Conservation (phyloP, 306 rosid species). For the Macrotyloma uniflorum region DNA sequence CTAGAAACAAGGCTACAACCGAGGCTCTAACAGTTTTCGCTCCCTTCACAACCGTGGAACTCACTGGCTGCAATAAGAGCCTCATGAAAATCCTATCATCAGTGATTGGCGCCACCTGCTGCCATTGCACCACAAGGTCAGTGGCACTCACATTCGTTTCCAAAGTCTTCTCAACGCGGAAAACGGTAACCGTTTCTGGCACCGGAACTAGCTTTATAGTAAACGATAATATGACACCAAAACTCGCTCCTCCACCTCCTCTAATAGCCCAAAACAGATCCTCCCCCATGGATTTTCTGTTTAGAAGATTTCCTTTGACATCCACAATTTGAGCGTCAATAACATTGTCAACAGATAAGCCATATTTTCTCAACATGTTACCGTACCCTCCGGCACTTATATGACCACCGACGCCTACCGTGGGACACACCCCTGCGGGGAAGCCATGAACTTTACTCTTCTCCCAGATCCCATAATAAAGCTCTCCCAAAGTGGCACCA, state of each 20-base stretch:
- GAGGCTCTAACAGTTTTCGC: slow-evolving; percentile 29
- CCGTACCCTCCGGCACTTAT: slow-evolving; percentile 48
- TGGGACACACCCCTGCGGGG: slow-evolving; percentile 46
- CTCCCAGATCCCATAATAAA: slow-evolving; percentile 41
- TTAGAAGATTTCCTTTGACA: slow-evolving; percentile 35
- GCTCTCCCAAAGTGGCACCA: slow-evolving; percentile 45
- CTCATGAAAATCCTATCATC: slow-evolving; percentile 47
- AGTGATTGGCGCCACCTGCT: slow-evolving; percentile 42
- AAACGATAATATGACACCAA: slow-evolving; percentile 44
- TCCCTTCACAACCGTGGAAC: too few relatives aligned
- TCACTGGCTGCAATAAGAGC: slow-evolving; percentile 37
- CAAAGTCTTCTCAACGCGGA: slow-evolving; percentile 7
- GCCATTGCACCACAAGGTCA: slow-evolving; percentile 49
- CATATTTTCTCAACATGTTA: slow-evolving; percentile 37
- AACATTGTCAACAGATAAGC: slow-evolving; percentile 35
- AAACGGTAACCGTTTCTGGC: slow-evolving; percentile 40
- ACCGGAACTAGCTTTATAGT: slow-evolving; percentile 36
- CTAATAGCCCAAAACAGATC: slow-evolving; percentile 46
- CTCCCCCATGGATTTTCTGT: slow-evolving; percentile 47
- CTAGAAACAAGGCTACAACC: slow-evolving; percentile 36
- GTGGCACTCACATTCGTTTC: slow-evolving; percentile 22
- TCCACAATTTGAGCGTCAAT: slow-evolving; percentile 46
- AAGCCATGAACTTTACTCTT: slow-evolving; percentile 47
- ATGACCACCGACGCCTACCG: slow-evolving; percentile 44
- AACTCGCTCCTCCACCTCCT: slow-evolving; percentile 52